These are phyloP conservation scores for Colletotrichum sp. DNA, from an alignment of 2,329 filamentous ascomycete species.

Conservation along the genomic window DNA sequence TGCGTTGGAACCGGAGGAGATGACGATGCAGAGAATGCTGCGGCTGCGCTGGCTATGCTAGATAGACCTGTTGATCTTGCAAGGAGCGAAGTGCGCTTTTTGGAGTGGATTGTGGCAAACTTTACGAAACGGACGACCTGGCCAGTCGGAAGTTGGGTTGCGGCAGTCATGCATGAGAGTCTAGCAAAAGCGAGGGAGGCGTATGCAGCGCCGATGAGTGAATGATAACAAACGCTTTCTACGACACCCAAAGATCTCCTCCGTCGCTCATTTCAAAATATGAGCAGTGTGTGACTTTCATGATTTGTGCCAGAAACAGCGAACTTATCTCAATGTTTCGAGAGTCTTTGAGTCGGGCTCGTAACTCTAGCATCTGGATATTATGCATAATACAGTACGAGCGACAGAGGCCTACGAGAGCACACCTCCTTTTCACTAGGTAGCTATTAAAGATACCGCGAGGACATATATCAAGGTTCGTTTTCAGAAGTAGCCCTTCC, in stretches of 20 bases:
- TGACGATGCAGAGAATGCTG: background rate
- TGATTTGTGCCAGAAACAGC: accelerated
- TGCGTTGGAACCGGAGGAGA: background rate
- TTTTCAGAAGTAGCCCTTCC: accelerated
- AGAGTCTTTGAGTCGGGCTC: background rate
- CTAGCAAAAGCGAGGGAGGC: constrained; percentile 1
- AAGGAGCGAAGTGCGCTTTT: background rate
- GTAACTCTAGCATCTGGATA: background rate
- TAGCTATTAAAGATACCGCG: background rate
- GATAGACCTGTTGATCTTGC: background rate
- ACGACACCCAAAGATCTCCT: background rate
- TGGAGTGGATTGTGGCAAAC: constrained; percentile 4
- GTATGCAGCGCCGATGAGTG: background rate
- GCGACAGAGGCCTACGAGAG: background rate
- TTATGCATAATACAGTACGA: accelerated
- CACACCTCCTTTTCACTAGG: background rate
- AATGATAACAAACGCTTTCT: background rate
- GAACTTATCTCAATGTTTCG: background rate
- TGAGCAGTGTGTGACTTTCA: background rate
- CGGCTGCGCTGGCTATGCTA: background rate
- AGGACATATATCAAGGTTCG: background rate
- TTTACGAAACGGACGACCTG: background rate
- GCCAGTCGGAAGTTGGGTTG: constrained; percentile 5
- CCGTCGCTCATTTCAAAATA: background rate
- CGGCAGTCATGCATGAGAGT: background rate